Conservation (phyloP, 495 filamentous ascomycete species). For the Xylaria flabelliformis region DNA sequence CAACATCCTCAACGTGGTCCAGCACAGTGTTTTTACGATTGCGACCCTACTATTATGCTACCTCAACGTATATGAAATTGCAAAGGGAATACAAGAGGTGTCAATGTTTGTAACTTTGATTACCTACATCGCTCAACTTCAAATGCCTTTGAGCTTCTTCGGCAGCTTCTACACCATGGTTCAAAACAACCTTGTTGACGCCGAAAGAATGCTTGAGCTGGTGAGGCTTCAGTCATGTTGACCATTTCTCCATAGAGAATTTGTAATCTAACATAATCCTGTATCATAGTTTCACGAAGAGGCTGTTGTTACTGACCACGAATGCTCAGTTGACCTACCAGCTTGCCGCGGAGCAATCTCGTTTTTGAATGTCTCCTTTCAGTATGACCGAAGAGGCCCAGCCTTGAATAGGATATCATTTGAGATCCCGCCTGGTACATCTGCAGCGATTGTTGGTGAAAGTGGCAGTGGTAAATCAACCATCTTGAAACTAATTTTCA, state of each 20-base stretch:
- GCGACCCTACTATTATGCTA: slow-evolving; percentile 1
- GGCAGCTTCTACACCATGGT: slow-evolving; percentile 86
- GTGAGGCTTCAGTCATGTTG: slow-evolving; percentile 53
- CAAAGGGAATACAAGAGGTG: neutral
- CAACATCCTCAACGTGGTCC: neutral
- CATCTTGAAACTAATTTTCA: slow-evolving; percentile 79
- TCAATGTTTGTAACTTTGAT: slow-evolving; percentile 50
- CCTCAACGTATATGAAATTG: neutral
- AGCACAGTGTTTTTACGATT: neutral
- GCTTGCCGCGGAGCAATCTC: slow-evolving; percentile 71
- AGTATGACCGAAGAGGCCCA: slow-evolving; percentile 71
- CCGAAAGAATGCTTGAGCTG: slow-evolving; percentile 79
- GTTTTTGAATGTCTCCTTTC: slow-evolving; percentile 78
- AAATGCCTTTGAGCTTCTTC: slow-evolving; percentile 83
- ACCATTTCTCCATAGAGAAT: too few relatives aligned
- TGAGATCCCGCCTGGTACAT: slow-evolving; percentile 73
- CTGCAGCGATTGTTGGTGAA: slow-evolving; percentile 59
- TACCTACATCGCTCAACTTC: slow-evolving; percentile 80
- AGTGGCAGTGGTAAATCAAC: slow-evolving; percentile 86
- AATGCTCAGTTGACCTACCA: slow-evolving; percentile 47
- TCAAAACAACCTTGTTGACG: slow-evolving; percentile 83
- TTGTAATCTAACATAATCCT: too few relatives aligned
- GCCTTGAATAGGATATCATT: slow-evolving; percentile 75
- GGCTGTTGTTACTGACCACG: slow-evolving; percentile 28
- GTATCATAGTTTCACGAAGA: slow-evolving; percentile 74